phyloP scores from a whole-genome alignment of 139 green algal genomes.

The Pycnococcus provasolii region DNA sequence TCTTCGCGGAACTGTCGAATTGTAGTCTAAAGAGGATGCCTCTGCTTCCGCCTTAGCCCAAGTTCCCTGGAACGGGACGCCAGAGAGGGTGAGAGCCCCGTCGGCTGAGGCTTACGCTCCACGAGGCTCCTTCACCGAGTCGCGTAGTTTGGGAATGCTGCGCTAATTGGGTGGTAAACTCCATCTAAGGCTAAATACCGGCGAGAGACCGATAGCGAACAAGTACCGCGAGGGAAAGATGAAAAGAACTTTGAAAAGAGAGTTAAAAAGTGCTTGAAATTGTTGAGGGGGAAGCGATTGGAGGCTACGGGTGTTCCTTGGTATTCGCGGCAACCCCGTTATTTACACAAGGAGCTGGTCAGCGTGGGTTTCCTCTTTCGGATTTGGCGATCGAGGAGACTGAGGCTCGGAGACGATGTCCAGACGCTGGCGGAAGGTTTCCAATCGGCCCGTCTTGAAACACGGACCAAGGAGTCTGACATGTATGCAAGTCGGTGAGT shows the following conservation, averaged over 20 bases:
- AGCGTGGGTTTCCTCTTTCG: slow-evolving; percentile 61
- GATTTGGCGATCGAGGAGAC: slow-evolving; percentile 51
- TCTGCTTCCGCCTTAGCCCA: slow-evolving; percentile 47
- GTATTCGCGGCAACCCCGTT: slow-evolving; percentile 11
- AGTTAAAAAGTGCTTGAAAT: slow-evolving; percentile 93
- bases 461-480: slow-evolving; percentile 93
- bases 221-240: slow-evolving; percentile 94
- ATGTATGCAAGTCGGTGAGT: slow-evolving; percentile 80
- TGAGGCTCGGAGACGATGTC: slow-evolving; percentile 56
- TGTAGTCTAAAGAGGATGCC: slow-evolving; percentile 75
- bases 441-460: slow-evolving; percentile 83
- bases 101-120: slow-evolving; percentile 46
- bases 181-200: slow-evolving; percentile 88
- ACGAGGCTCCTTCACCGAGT: slow-evolving; percentile 70
- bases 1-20: slow-evolving; percentile 49
- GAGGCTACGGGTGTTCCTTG: slow-evolving; percentile 50
- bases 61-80: slow-evolving; percentile 64
- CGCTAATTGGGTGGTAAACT: slow-evolving; percentile 82
- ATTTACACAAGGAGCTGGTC: slow-evolving; percentile 51
- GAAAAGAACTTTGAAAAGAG: slow-evolving; percentile 96
- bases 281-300: slow-evolving; percentile 82
- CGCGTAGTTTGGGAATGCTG: slow-evolving; percentile 85
- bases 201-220: slow-evolving; percentile 87
- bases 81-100: slow-evolving; percentile 78
- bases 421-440: slow-evolving; percentile 71